Conservation (phyloP, 345 rosid genomes). For the Passiflora organensis region DNA sequence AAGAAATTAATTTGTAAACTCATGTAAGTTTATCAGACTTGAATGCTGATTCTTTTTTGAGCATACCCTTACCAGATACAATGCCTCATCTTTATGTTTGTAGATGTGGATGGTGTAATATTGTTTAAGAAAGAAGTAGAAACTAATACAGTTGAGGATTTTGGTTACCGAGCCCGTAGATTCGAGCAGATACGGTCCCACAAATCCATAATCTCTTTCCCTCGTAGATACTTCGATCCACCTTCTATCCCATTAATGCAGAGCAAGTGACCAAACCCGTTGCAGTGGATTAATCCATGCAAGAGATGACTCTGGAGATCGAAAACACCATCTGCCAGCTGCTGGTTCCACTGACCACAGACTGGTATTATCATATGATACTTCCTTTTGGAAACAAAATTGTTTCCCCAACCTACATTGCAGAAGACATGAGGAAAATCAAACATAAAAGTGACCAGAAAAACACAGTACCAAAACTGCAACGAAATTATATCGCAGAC, state of each 20-base stretch:
- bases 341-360: constrained; percentile 55
- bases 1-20: not conserved
- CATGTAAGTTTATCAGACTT: not conserved
- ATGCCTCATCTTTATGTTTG: no score
- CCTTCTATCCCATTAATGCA: constrained; percentile 80
- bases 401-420: constrained; percentile 67
- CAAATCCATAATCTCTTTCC: constrained; percentile 72
- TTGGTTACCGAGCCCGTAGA: constrained; percentile 52
- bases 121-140: not conserved
- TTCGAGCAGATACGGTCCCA: constrained; percentile 73
- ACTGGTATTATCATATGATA: constrained; percentile 68
- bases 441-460: constrained; percentile 4
- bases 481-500: not conserved
- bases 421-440: not conserved
- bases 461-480: not conserved
- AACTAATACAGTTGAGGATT: not conserved
- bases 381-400: constrained; percentile 58
- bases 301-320: constrained; percentile 58
- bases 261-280: constrained; percentile 80
- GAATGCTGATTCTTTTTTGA: no score
- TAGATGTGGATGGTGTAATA: no score
- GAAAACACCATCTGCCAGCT: constrained; percentile 45
- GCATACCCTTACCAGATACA: no score
- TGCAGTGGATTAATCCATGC: constrained; percentile 83
- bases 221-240: constrained; percentile 56